A percentile compares a stretch with the other conserved stretches of the same genome.
These are phyloP conservation scores for Juglanconis juglandina DNA, from an alignment of 2,329 filamentous ascomycete species.

Conservation along the genomic window DNA sequence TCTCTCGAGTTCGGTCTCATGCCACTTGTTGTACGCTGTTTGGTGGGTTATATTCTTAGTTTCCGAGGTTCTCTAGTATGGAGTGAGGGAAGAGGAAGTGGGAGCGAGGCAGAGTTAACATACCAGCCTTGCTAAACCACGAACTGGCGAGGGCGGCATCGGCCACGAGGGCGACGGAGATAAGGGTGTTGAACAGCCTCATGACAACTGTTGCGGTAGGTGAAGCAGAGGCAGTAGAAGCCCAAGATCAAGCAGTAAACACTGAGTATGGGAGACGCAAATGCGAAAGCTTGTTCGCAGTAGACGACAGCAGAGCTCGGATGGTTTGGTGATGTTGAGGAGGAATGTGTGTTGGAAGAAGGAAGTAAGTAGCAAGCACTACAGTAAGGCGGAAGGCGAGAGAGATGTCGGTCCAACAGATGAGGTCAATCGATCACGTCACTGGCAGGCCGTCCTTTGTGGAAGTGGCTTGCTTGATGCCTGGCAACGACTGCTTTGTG, in stretches of 20 bases:
- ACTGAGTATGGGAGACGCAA: background rate
- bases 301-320: background rate
- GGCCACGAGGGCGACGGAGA: constrained; percentile 69
- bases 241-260: background rate
- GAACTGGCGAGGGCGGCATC: constrained; percentile 68
- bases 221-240: background rate
- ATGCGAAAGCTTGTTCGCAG: background rate
- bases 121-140: constrained; percentile 87
- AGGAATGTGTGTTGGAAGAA: background rate
- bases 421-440: constrained; percentile 14
- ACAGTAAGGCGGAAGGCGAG: background rate
- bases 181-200: constrained; percentile 70
- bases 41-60: background rate
- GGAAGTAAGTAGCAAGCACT: background rate
- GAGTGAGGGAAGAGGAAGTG: background rate
- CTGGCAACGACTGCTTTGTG: background rate
- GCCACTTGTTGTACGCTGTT: constrained; percentile 96
- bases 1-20: constrained; percentile 93
- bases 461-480: constrained; percentile 3
- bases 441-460: background rate
- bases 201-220: constrained; percentile 48
- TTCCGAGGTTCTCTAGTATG: background rate
- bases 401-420: background rate
- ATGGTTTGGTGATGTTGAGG: background rate
- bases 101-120: constrained; percentile 30